Conservation (phyloP, 129 eudicot species). For the Artemisia annua region DNA sequence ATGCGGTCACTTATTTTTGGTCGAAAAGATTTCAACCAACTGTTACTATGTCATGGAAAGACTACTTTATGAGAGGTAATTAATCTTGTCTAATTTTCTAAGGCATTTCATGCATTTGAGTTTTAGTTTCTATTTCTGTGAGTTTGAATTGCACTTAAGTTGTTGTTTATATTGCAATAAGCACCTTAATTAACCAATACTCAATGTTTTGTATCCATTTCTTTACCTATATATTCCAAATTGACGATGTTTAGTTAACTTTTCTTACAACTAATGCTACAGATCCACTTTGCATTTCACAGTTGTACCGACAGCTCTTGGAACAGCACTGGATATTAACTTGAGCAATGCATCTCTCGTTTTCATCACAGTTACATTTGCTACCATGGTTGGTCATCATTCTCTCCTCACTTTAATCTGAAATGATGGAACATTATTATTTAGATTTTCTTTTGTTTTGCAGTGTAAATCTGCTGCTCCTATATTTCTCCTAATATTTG, state of each 20-base stretch:
- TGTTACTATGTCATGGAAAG: conserved; percentile 82
- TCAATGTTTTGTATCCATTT: background rate
- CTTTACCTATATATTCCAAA: conserved; percentile 1
- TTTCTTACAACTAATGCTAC: conserved; percentile 73
- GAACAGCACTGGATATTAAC: conserved; percentile 95
- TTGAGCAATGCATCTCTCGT: conserved; percentile 98
- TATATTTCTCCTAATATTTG: conserved; percentile 91
- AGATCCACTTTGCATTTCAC: conserved; percentile 84
- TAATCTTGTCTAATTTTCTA: background rate
- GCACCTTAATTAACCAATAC: conserved; percentile 2
- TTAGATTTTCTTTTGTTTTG: conserved; percentile 22
- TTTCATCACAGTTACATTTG: conserved; percentile 97
- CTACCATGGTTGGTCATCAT: conserved; percentile 82
- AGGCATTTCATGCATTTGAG: background rate
- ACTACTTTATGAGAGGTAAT: conserved; percentile 88
- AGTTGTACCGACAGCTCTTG: conserved; percentile 95
- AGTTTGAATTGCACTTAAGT: background rate
- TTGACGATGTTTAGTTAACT: conserved; percentile 41
- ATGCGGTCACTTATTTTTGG: conserved; percentile 75
- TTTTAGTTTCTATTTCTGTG: conserved; percentile 6
- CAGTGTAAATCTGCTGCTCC: conserved; percentile 99
- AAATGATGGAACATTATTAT: background rate
- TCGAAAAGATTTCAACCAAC: conserved; percentile 61
- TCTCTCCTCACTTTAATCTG: conserved; percentile 20
- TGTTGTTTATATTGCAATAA: background rate